Percentiles rank a stretch among this genome's conserved stretches.
phyloP scores from a whole-genome alignment of 2,329 filamentous ascomycete genomes.

The Septoria linicola region DNA sequence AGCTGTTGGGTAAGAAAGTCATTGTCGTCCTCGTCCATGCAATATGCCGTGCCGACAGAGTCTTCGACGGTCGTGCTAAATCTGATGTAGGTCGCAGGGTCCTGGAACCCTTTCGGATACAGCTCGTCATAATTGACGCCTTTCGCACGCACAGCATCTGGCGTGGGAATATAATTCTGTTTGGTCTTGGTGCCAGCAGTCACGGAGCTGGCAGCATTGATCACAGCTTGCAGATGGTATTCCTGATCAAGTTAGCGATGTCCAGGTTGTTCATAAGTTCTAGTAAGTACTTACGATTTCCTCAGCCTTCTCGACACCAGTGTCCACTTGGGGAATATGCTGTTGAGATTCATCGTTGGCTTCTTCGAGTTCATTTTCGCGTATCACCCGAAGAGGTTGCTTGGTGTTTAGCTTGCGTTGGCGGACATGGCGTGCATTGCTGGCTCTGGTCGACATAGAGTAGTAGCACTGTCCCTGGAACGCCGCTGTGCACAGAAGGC shows the following conservation, averaged over 20 bases:
- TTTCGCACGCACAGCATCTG: slow-evolving; percentile 59
- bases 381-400: slow-evolving; percentile 80
- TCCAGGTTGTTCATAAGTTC: slow-evolving; percentile 9
- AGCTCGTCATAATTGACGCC: slow-evolving; percentile 82
- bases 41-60: slow-evolving; percentile 84
- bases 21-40: slow-evolving; percentile 90
- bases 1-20: slow-evolving; percentile 72
- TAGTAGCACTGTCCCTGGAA: slow-evolving; percentile 7
- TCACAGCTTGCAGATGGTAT: slow-evolving; percentile 90
- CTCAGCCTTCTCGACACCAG: slow-evolving; percentile 94
- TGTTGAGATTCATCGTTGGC: slow-evolving; percentile 75
- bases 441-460: slow-evolving; percentile 30
- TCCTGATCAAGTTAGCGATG: slow-evolving; percentile 58
- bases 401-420: slow-evolving; percentile 92
- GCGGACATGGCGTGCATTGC: slow-evolving; percentile 54
- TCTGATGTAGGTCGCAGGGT: slow-evolving; percentile 90
- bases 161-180: slow-evolving; percentile 66
- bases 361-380: slow-evolving; percentile 86
- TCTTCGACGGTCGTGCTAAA: slow-evolving; percentile 98
- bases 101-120: slow-evolving; percentile 75
- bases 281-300: slow-evolving; percentile 75
- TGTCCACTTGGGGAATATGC: slow-evolving; percentile 81
- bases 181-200: slow-evolving; percentile 58
- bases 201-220: slow-evolving; percentile 58
- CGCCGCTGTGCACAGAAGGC: slow-evolving; percentile 10